phyloP scores from a whole-genome alignment of 1,284 basidiomycete genomes.

The Ustilago tritici region DNA sequence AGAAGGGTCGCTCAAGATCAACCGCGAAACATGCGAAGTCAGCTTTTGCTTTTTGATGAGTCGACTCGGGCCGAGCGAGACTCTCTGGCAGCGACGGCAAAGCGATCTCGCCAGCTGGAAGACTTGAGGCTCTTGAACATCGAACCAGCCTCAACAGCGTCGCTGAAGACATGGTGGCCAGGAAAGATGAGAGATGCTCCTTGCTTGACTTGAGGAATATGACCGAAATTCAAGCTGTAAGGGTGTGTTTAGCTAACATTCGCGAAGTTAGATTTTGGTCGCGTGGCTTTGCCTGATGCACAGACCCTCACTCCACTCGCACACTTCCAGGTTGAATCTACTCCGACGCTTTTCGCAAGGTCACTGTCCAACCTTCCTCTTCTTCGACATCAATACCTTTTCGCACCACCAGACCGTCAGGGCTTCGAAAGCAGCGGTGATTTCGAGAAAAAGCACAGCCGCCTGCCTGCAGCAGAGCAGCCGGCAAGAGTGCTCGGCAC shows the following conservation, averaged over 20 bases:
- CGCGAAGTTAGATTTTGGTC: neutral
- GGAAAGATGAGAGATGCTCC: neutral
- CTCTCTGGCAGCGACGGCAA: no score
- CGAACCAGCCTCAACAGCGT: no score
- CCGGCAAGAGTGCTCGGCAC: no score
- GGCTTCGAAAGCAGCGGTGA: no score
- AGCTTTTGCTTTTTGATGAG: neutral
- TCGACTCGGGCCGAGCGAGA: slow-evolving; percentile 2
- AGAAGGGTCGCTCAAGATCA: neutral
- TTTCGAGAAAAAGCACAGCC: neutral
- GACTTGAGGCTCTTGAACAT: no score
- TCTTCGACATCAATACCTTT: neutral
- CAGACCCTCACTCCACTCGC: neutral
- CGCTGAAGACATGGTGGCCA: no score
- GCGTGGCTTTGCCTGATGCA: neutral
- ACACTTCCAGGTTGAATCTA: neutral
- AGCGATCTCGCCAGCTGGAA: no score
- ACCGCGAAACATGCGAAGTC: slow-evolving; percentile 8
- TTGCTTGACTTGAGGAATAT: neutral
- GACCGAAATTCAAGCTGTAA: no score
- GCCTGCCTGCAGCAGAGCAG: neutral
- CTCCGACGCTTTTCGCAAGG: neutral
- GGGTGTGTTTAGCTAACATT: no score
- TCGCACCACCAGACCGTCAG: no score
- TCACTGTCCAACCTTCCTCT: neutral